Evolutionary conservation across 2,329 filamentous ascomycete genomes (phyloP), one percentile per base, ranked within the genome.

Genomic region (Harringtonia aguacate): DNA sequence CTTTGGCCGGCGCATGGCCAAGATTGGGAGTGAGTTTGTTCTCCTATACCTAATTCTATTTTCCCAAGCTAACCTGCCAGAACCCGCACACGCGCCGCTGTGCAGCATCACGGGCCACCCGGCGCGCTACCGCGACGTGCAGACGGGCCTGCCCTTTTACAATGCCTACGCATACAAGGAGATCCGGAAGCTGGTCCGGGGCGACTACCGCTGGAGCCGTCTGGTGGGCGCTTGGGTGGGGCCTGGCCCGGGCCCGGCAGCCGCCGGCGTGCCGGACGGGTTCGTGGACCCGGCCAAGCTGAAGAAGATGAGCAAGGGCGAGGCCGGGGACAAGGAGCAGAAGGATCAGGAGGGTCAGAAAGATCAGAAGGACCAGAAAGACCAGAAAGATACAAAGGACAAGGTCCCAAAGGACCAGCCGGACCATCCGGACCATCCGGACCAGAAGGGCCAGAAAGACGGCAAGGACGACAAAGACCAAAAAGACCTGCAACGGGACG

Each of bases 211-310:
- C 46, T 98, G 86, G 85, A 94, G 88, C 58, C 71, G 70, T 27
- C 69, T 92, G 52, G 63, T 94, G 27, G 88, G 86, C 7, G 85
- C 82, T 15, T 98, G 89, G 75, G 81, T 90, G 5, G 90, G 90
- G 1, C 75, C 45, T 2, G 48, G 72, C 51, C 71, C 67, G 50
- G 68, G 67, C 58, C 67, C 63, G 53, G 77, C 86, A 0, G 85
- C 84, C 9, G 72, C 70, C 33, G 89, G 88, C 8, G 89, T 95
- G 21, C 90, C 88, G 1, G 79, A 78, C 46, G 75, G 86, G 41
- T 97, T 95, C 58, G 48, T 72, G 41, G 61, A 52, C 36, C 37
- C 34, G 46, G 50, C 20, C 36, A 47, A 52, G 44, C 36, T 55
- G 8, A 52, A 52, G 36, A 41, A 41, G 31, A 45, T 43, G 41